Conservation (phyloP, 1,139 yeast species). For the Geotrichum histeridarum region DNA sequence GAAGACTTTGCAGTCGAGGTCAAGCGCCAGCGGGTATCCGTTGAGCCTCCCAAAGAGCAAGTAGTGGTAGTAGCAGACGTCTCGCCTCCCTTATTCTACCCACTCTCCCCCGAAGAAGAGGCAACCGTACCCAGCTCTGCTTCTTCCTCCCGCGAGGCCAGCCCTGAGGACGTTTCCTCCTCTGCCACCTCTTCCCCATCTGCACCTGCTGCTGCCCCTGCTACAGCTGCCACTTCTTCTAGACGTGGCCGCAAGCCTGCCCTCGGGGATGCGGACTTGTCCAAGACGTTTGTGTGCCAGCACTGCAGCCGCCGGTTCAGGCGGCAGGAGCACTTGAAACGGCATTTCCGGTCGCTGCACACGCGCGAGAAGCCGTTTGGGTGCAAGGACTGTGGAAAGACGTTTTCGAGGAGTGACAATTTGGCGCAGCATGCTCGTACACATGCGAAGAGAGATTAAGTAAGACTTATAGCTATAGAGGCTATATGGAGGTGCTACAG, state of each 20-base stretch:
- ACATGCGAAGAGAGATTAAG: conserved; percentile 36
- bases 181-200: background rate
- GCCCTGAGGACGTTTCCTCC: background rate
- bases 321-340: conserved; percentile 72
- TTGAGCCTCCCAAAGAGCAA: background rate
- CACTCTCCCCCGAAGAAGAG: background rate
- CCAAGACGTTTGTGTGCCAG: conserved; percentile 34
- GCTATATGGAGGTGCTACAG: no score
- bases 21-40: background rate
- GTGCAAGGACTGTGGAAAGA: conserved; percentile 63
- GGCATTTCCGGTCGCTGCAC: conserved; percentile 67
- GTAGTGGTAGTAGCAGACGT: no score
- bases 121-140: background rate
- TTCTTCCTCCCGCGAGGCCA: background rate
- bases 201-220: background rate
- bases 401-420: conserved; percentile 72
- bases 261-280: conserved; percentile 23
- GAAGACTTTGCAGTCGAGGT: background rate
- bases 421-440: conserved; percentile 69
- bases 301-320: conserved; percentile 46
- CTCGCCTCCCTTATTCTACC: background rate
- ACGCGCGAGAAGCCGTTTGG: conserved; percentile 72
- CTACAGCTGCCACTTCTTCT: background rate
- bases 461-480: no score
- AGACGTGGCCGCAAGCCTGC: conserved; percentile 36